A percentile compares a stretch with the other conserved stretches of the same genome.
Conservation (phyloP, 768 basidiomycete species). For the Dioszegia aurantiaca region DNA sequence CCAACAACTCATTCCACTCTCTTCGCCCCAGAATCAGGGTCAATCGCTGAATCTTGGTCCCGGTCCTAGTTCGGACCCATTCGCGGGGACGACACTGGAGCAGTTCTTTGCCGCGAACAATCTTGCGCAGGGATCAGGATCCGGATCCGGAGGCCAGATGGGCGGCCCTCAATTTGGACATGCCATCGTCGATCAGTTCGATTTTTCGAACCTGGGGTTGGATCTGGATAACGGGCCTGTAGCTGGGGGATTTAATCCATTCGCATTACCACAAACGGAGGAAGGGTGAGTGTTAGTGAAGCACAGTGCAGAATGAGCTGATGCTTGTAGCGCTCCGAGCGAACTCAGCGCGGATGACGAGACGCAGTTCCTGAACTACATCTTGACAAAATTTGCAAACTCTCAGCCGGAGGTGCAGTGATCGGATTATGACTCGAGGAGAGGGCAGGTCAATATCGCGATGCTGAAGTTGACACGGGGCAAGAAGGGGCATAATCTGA, state of each 20-base stretch:
- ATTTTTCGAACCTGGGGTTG: conserved; percentile 40
- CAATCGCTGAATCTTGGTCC: conserved; percentile 1
- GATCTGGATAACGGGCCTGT: conserved; percentile 20
- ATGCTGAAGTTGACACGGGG: no score
- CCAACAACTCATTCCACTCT: conserved; percentile 4
- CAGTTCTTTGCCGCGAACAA: conserved; percentile 2
- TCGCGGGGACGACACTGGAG: not conserved
- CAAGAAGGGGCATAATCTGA: no score
- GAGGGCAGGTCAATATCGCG: no score
- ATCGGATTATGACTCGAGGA: not conserved
- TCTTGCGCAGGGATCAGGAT: conserved; percentile 4
- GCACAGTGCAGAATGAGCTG: conserved; percentile 4
- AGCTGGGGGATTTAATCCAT: conserved; percentile 45
- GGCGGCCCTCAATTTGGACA: conserved; percentile 23
- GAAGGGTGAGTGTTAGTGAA: conserved; percentile 29
- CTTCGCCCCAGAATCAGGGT: not conserved
- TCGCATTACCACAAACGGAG: conserved; percentile 47
- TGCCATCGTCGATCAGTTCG: conserved; percentile 31
- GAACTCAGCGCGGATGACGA: conserved; percentile 40
- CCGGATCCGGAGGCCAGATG: not conserved
- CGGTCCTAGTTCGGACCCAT: conserved; percentile 4
- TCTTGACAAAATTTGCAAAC: conserved; percentile 50
- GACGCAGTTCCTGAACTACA: conserved; percentile 49
- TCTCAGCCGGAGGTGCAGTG: conserved; percentile 39
- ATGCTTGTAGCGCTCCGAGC: conserved; percentile 20